Conservation (phyloP, 2,329 filamentous ascomycete species). For the Arthrobotrys sphaeroides region DNA sequence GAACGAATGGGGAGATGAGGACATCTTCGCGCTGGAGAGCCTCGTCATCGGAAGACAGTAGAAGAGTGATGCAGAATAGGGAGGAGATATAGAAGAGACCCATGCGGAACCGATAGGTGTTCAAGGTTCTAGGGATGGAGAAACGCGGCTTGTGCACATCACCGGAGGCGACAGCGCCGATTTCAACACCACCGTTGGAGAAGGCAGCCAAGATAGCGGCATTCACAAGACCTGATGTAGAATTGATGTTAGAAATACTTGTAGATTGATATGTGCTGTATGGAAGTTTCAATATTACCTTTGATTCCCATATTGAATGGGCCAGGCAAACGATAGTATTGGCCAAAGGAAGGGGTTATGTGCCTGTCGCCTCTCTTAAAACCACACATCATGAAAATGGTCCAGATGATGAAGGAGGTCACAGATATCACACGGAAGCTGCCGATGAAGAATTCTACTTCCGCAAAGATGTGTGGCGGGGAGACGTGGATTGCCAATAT, state of each 20-base stretch:
- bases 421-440: constrained; percentile 51
- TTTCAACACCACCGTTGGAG: constrained; percentile 53
- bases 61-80: constrained; percentile 44
- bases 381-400: constrained; percentile 47
- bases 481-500: constrained; percentile 35
- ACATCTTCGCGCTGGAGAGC: constrained; percentile 32
- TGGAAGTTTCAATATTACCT: not conserved
- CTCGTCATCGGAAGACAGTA: constrained; percentile 39
- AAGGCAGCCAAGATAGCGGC: constrained; percentile 50
- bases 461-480: constrained; percentile 46
- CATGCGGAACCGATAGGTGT: constrained; percentile 54
- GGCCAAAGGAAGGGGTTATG: constrained; percentile 29
- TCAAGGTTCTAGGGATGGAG: constrained; percentile 44
- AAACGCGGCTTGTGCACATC: constrained; percentile 51
- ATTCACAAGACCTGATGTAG: constrained; percentile 32
- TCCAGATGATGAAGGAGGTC: constrained; percentile 43
- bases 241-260: not conserved
- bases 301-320: constrained; percentile 52
- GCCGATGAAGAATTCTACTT: constrained; percentile 52
- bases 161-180: constrained; percentile 48
- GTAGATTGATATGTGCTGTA: not conserved
- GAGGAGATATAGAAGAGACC: constrained; percentile 50
- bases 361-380: constrained; percentile 32
- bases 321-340: constrained; percentile 37
- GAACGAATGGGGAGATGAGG: constrained; percentile 45